These are phyloP conservation scores for Lagenaria siceraria DNA, from an alignment of 306 rosid species.

Conservation along the genomic window DNA sequence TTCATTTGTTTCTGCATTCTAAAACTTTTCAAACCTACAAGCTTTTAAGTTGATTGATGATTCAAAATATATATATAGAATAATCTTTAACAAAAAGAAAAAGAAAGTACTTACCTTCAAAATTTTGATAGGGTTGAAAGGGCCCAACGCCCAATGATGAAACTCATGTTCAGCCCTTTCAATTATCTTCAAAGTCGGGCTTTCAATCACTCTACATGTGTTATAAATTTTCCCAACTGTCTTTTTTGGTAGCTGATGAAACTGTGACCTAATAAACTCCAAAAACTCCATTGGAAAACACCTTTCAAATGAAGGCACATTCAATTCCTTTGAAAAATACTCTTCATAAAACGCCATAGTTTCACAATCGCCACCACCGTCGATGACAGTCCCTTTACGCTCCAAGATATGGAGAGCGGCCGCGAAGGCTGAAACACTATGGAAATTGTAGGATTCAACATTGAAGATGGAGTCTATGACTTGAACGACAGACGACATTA, in stretches of 20 bases:
- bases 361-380: not conserved
- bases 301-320: constrained; percentile 27
- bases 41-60: too few relatives aligned
- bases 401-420: constrained; percentile 23
- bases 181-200: constrained; percentile 25
- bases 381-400: not conserved
- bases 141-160: constrained; percentile 56
- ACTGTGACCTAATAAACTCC: constrained; percentile 21
- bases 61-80: too few relatives aligned
- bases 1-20: too few relatives aligned
- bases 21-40: too few relatives aligned
- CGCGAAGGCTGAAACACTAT: constrained; percentile 45
- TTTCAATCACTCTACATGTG: constrained; percentile 36
- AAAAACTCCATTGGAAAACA: constrained; percentile 36
- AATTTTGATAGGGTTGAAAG: constrained; percentile 35
- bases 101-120: not conserved
- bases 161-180: constrained; percentile 9
- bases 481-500: constrained; percentile 46
- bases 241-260: constrained; percentile 10
- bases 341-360: not conserved
- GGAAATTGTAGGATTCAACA: constrained; percentile 43
- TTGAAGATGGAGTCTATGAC: constrained; percentile 26
- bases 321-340: constrained; percentile 10
- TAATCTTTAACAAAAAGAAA: too few relatives aligned
- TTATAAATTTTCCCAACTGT: constrained; percentile 33